Evolutionary conservation across 2,329 filamentous ascomycete species (phyloP).

Genomic region (Tolypocladium endophyticum): DNA sequence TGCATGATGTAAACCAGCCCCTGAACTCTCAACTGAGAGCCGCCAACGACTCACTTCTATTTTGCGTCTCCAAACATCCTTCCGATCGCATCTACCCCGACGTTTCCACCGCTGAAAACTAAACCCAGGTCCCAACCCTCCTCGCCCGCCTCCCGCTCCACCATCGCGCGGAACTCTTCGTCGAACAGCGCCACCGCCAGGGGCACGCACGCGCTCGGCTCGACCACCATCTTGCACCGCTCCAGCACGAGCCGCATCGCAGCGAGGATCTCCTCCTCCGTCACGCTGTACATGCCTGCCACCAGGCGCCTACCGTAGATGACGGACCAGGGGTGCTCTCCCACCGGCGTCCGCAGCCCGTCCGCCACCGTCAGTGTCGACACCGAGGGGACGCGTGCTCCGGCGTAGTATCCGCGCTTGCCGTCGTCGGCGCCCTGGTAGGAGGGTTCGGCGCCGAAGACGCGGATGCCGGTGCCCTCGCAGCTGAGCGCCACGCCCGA

Average conservation of each 20-base stretch:
- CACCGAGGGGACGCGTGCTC: slow-evolving; percentile 56
- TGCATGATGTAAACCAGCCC: background rate
- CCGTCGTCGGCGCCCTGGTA: slow-evolving; percentile 81
- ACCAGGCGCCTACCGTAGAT: slow-evolving; percentile 66
- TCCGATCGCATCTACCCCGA: slow-evolving; percentile 42
- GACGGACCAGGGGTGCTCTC: slow-evolving; percentile 63
- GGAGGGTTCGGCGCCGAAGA: slow-evolving; percentile 81
- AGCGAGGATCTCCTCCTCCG: slow-evolving; percentile 69
- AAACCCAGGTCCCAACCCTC: slow-evolving; percentile 63
- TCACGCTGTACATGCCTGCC: slow-evolving; percentile 58
- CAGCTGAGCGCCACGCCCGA: slow-evolving; percentile 71
- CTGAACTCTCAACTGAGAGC: background rate
- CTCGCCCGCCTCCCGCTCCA: slow-evolving; percentile 59
- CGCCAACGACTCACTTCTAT: background rate
- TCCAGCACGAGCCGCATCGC: slow-evolving; percentile 74
- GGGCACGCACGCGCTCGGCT: slow-evolving; percentile 78
- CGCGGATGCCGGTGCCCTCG: slow-evolving; percentile 57
- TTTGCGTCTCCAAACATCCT: slow-evolving; percentile 29
- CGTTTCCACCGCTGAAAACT: slow-evolving; percentile 51
- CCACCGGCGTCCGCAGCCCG: slow-evolving; percentile 76
- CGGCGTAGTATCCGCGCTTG: slow-evolving; percentile 55
- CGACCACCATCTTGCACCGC: slow-evolving; percentile 81
- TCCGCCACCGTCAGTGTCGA: slow-evolving; percentile 77
- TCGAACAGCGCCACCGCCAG: slow-evolving; percentile 76
- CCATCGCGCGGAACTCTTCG: slow-evolving; percentile 66